Evolutionary conservation across 495 filamentous ascomycete species (phyloP), one percentile per base, ranked within the genome.

Genomic region (Paragyromitra xinjiangensis): DNA sequence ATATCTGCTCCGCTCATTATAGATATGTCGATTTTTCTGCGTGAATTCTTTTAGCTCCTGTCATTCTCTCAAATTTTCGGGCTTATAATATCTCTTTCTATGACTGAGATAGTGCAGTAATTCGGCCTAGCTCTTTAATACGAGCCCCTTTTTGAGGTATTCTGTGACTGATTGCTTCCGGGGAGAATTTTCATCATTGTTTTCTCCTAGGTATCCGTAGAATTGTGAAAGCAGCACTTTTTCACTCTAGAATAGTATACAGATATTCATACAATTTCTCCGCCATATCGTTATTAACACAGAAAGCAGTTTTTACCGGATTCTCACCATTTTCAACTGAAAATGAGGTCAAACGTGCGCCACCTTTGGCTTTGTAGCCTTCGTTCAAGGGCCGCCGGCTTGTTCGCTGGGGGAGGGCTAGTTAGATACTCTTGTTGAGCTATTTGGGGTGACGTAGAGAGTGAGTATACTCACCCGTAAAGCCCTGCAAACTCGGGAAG

Each of bases 401-500:
- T 77, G 73, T 66, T 77, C 73, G 24, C 73, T 77, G 7, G 45
- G 70, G 22, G 42, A 19, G 72, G 19, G 12, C 42, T 8, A 11
- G 26, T 77, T 51, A 73, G 73, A 44, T 48, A 59, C 42, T 6
- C 55, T 29, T 48, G 14, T 34, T 24, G 7, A 6, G 5, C 9
- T 14, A 4, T 3, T 9, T 50, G 19, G 16, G 64, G 40, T 3
- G 16, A 8, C 2, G n/a, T 12, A 26, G 24, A 55, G 16, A 3
- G 26, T 42, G 58, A 26, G 19, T 58, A 66, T 37, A 73, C 86
- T 77, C 81, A 88, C 87, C 86, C 85, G 82, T 84, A 85, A 14
- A 81, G 78, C 58, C 80, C 83, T 64, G 83, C 85, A 50, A 92
- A 78, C 66, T 87, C 87, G 19, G 86, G 84, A 40, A 92, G 80